Conservation (phyloP, 306 rosid species). For the Potentilla sterilis region DNA sequence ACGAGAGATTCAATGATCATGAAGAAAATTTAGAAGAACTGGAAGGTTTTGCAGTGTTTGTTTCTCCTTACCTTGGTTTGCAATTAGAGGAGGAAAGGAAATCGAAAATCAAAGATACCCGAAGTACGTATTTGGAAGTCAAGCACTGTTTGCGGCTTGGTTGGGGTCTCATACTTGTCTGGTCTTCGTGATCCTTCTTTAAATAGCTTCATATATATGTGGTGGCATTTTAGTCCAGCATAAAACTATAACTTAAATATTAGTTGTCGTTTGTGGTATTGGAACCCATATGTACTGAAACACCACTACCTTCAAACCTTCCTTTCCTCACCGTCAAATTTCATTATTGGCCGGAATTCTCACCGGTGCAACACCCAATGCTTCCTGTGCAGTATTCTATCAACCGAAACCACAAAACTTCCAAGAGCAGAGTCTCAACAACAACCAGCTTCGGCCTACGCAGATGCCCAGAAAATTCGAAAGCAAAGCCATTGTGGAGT, state of each 20-base stretch:
- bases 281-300: not conserved
- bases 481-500: not conserved
- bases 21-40: not conserved
- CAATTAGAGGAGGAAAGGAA: not conserved
- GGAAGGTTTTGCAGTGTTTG: not conserved
- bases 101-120: not conserved
- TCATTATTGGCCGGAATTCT: not conserved
- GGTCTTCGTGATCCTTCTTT: conserved; percentile 1
- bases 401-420: not conserved
- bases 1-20: not conserved
- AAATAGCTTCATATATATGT: not conserved
- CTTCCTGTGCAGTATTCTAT: not conserved
- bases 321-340: not conserved
- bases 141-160: conserved; percentile 7
- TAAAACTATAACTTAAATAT: not conserved
- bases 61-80: not conserved
- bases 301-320: not conserved
- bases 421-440: not conserved
- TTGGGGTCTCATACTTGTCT: not conserved
- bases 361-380: not conserved
- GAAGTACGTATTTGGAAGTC: conserved; percentile 9
- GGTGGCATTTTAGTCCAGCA: not conserved
- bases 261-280: not conserved
- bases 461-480: not conserved
- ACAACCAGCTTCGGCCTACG: not conserved